These are phyloP conservation scores for Penicillium italicum DNA, from an alignment of 2,329 filamentous ascomycete genomes.

Conservation along the genomic window DNA sequence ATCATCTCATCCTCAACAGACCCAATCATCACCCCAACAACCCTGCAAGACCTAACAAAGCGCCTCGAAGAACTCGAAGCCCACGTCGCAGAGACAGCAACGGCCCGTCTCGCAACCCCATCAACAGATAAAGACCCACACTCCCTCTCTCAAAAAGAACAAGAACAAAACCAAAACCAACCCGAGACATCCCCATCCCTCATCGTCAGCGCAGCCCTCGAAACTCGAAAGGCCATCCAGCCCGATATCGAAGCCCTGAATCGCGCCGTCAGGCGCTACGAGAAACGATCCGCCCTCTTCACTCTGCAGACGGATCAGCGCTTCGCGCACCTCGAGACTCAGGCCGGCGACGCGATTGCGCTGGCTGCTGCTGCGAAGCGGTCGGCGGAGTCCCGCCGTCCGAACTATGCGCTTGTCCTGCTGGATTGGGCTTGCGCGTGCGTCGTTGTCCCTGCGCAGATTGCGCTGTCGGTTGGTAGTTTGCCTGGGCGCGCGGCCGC, in stretches of 20 bases:
- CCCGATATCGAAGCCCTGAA: slow-evolving; percentile 85
- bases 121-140: background rate
- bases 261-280: slow-evolving; percentile 82
- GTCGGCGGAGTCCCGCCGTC: slow-evolving; percentile 18
- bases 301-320: slow-evolving; percentile 72
- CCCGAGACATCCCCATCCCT: slow-evolving; percentile 39
- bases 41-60: slow-evolving; percentile 56
- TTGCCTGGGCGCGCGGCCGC: slow-evolving; percentile 31
- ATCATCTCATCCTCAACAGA: slow-evolving; percentile 50
- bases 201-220: slow-evolving; percentile 41
- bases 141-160: slow-evolving; percentile 10
- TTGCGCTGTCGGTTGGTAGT: slow-evolving; percentile 27
- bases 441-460: slow-evolving; percentile 37
- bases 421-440: slow-evolving; percentile 36
- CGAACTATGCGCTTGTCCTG: slow-evolving; percentile 29
- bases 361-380: slow-evolving; percentile 68
- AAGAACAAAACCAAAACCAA: background rate
- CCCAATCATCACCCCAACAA: slow-evolving; percentile 21
- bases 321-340: slow-evolving; percentile 66
- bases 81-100: slow-evolving; percentile 45
- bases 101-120: slow-evolving; percentile 16
- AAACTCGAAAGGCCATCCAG: slow-evolving; percentile 64
- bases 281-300: slow-evolving; percentile 77
- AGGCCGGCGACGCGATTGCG: slow-evolving; percentile 72
- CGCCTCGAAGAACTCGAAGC: slow-evolving; percentile 69